Conservation (phyloP, 495 filamentous ascomycete genomes). For the Melanomma pulvis-pyrius region DNA sequence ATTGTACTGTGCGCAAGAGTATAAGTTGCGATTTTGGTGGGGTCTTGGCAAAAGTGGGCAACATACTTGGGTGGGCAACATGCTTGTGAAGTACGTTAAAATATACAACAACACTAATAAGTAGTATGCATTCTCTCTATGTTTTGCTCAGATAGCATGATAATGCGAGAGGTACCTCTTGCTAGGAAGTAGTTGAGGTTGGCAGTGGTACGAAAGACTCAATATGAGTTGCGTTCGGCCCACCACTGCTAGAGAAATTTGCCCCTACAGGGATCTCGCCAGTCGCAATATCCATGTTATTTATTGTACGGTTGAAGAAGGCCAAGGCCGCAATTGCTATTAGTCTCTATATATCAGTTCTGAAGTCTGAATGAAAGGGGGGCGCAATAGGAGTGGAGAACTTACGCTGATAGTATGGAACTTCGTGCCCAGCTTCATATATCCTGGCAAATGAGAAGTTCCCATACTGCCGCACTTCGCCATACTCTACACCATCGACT, state of each 20-base stretch:
- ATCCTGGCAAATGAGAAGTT: slow-evolving; percentile 51
- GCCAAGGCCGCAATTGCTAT: slow-evolving; percentile 21
- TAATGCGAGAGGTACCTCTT: too few relatives aligned
- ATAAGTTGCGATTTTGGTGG: too few relatives aligned
- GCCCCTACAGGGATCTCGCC: slow-evolving; percentile 45
- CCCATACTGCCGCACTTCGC: slow-evolving; percentile 50
- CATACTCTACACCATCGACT: slow-evolving; percentile 48
- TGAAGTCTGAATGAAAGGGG: background rate
- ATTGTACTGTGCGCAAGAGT: too few relatives aligned
- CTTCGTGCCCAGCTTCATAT: slow-evolving; percentile 50
- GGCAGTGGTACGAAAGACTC: slow-evolving; percentile 57
- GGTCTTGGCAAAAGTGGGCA: too few relatives aligned
- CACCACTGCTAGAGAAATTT: slow-evolving; percentile 52
- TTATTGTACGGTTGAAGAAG: slow-evolving; percentile 26
- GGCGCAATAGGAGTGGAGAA: background rate
- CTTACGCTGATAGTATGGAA: slow-evolving; percentile 38
- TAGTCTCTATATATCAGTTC: background rate
- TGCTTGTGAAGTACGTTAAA: too few relatives aligned
- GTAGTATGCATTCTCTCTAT: too few relatives aligned
- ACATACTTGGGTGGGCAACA: too few relatives aligned
- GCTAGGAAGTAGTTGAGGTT: background rate
- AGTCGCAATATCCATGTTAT: slow-evolving; percentile 18
- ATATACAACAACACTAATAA: too few relatives aligned
- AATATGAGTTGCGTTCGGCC: slow-evolving; percentile 59
- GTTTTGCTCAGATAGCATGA: too few relatives aligned